Evolutionary conservation across 2,329 filamentous ascomycete species (phyloP), one percentile per base, ranked within the genome.

Genomic region (Aspergillus spinulosporus): DNA sequence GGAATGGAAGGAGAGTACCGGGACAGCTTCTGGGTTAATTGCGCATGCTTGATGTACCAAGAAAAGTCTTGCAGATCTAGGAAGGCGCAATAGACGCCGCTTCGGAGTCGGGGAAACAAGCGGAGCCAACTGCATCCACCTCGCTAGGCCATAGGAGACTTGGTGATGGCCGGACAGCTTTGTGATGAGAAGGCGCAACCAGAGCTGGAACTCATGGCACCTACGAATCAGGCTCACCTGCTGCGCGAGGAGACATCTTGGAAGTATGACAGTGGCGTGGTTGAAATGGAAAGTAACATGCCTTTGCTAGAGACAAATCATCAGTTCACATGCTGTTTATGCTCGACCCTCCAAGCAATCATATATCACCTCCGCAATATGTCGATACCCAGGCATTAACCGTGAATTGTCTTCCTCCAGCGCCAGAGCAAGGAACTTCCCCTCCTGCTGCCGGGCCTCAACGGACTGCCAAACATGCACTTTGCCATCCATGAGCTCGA

Each of bases 341-440:
- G 37, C 31, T 14, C 15, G 21, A 15, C 37, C 31, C 26, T 39
- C 44, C 39, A 57, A 39, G 37, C 29, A 52, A 37, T 15, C 42
- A 28, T n/a, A 29, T 39, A 75, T 87, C 8, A 67, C 66, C 29
- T 65, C 72, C 34, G 58, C 58, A 21, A 60, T 49, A 51, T 50
- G 48, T 40, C 48, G 55, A 60, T 60, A 60, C 48, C 58, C 58
- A 28, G 28, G 7, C 51, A 60, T 55, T 48, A 60, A 32, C 39
- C 11, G 39, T 11, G 21, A 11, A 36, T 58, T 14, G 37, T 57
- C 45, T 12, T 52, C 44, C 4, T 48, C 55, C n/a, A 54, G 26
- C 34, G 28, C 5, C 29, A 55, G 11, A 3, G 50, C 43, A 26
- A 60, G 52, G 15, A 60, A 53, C 21, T 50, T 28, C 31, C 11